phyloP scores from a whole-genome alignment of 352 stramenopile genomes.

The Globisporangium emineosum region DNA sequence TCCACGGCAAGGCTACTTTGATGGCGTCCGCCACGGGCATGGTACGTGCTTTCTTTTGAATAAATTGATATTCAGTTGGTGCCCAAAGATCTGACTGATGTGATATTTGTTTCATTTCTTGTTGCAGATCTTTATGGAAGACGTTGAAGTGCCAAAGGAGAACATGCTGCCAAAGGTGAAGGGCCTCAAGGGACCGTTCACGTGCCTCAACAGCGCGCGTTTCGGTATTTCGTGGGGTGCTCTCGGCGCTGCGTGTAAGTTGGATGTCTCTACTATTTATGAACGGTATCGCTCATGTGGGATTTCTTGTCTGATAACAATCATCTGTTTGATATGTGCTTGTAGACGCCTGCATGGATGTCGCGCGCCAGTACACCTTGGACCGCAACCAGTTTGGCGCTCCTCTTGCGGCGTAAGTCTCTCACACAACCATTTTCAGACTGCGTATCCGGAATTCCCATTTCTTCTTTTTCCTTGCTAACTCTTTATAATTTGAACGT shows the following conservation, averaged over 20 bases:
- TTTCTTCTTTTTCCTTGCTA: not conserved
- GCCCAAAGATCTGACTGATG: not conserved
- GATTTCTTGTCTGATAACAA: not conserved
- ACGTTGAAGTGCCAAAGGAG: conserved; percentile 92
- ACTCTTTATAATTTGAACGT: not conserved
- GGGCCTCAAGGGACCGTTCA: conserved; percentile 94
- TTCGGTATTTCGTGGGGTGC: conserved; percentile 98
- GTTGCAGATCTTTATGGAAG: conserved; percentile 94
- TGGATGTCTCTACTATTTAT: not conserved
- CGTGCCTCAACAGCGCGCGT: conserved; percentile 96
- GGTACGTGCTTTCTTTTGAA: conserved; percentile 23
- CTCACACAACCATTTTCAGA: not conserved
- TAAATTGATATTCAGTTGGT: not conserved
- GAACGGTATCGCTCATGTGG: not conserved
- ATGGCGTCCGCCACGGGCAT: conserved; percentile 95
- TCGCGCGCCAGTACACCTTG: conserved; percentile 94
- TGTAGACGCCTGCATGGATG: conserved; percentile 90
- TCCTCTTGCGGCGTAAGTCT: conserved; percentile 90
- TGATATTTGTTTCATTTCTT: not conserved
- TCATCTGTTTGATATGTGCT: not conserved
- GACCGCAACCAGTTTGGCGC: conserved; percentile 95
- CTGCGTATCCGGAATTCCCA: not conserved
- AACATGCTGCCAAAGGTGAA: conserved; percentile 93
- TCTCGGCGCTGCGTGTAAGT: conserved; percentile 91
- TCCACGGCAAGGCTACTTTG: conserved; percentile 96